Evolutionary conservation across 257 asterid species (phyloP).

Genomic region (Solanum bulbocastanum): DNA sequence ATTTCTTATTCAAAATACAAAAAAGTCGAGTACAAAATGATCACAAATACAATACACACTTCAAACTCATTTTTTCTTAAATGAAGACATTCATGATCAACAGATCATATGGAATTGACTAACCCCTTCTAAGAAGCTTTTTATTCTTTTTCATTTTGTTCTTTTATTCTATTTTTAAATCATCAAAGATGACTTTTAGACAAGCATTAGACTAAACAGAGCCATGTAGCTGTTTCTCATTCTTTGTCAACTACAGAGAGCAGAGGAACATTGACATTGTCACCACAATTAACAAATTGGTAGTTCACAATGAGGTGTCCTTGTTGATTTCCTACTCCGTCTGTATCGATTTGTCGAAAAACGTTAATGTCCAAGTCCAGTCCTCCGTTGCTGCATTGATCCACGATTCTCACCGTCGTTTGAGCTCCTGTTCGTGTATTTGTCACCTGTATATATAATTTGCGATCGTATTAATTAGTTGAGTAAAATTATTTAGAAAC

Average conservation of each 20-base stretch:
- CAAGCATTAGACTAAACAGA: neutral
- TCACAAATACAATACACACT: neutral
- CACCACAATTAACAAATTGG: slow-evolving; percentile 14
- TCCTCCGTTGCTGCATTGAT: slow-evolving; percentile 27
- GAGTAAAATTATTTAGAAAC: too few relatives aligned
- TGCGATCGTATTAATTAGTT: neutral
- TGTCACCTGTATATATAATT: slow-evolving; percentile 10
- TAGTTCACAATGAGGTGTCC: slow-evolving; percentile 23
- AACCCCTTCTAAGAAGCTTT: neutral
- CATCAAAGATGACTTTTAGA: neutral
- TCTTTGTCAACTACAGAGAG: neutral
- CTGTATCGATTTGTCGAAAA: slow-evolving; percentile 9
- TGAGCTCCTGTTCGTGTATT: slow-evolving; percentile 16
- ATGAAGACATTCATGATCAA: neutral
- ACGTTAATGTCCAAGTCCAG: slow-evolving; percentile 17
- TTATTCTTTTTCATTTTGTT: neutral
- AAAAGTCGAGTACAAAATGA: neutral
- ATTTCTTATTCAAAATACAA: neutral
- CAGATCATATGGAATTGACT: neutral
- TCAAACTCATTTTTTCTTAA: neutral
- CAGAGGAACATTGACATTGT: neutral
- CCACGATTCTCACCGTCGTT: slow-evolving; percentile 16
- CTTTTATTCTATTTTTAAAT: neutral
- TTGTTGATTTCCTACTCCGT: slow-evolving; percentile 7
- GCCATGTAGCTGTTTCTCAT: neutral